Evolutionary conservation across 2,329 filamentous ascomycete species (phyloP), one percentile per base, ranked within the genome.

Genomic region (Fusarium robinianum): DNA sequence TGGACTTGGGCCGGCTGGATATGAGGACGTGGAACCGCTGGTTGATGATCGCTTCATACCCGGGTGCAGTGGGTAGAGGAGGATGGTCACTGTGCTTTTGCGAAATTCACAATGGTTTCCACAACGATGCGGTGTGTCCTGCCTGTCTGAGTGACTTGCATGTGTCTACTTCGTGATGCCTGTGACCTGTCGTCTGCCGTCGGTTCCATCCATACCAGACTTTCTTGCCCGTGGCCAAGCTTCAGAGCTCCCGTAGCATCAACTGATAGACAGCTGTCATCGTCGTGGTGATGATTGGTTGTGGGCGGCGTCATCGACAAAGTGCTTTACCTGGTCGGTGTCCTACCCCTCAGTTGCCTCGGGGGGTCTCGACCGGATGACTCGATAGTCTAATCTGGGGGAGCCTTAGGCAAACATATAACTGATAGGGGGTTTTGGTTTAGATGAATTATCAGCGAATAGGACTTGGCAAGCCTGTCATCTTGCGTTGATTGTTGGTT

Each of bases 41-140:
- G 71, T 79, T 80, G 78, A 80, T 75, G 77, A 81, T 78, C 75
- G 78, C 78, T 79, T 74, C 74, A 79, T 79, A 79, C 75, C 74
- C 73, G 63, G 69, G 67, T 74, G 73, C 73, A 75, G 72, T 75
- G 72, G 66, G 65, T 65, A 66, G 63, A 61, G 63, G 64, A 68
- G 67, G 70, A 68, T 67, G 67, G 69, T 69, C 72, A 76, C 72
- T 76, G 71, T 77, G 72, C 72, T 78, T 77, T 62, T 75, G 77
- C 76, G 73, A 81, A 79, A 79, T 77, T 77, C 72, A 62, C 57
- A 76, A 75, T 72, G 71, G 72, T 77, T 78, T 80, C 75, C 75
- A 77, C 65, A 62, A 57, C 41, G 3, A 29, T 30, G 34, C 17
- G 36, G 33, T 14, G 40, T 49, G 32, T 53, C 35, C 49, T 57